Base-by-base conservation (phyloP, 768 basidiomycete species). In the Kwoniella heveanensis region DNA sequence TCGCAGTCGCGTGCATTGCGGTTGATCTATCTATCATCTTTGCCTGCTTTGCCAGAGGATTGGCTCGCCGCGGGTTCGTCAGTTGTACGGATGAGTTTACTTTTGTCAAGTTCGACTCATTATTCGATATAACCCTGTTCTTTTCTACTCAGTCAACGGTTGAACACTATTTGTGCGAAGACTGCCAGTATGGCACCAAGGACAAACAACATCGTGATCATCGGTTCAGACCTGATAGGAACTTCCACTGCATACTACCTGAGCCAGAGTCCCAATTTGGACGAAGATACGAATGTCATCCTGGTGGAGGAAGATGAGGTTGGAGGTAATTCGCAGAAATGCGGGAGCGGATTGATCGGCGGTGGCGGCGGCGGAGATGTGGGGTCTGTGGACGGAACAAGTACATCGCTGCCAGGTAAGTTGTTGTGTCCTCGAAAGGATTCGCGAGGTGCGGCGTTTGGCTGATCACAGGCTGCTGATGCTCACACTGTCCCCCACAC, bases 191-290 rank as follows among this genome's bases (percentile, higher is more conserved):
- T 44, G 39, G 4, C 39, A 4, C 17, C 6, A 3, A 44, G 10
- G 4, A 44, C 39, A 3, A 44, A 44, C 4, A 44, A 49, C 22
- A 86, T 92, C 53, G 85, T 90, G 24, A 85, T 92, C 60, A 83
- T 92, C 65, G 90, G 91, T 24, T 90, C 86, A 25, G 91, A 91
- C 0, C 90, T 92, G 69, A 88, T 92, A 39, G 91, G 91, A 10
- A 87, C 87, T 61, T 88, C 88, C 1, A 88, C 87, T 0, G 90
- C 90, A 12, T 91, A 89, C 81, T 91, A 89, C 77, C 83, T 91
- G 55, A 81, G 87, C 13, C 66, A 67, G 49, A 67, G 76, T 15
- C 47, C 63, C 17, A 63, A 58, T 24, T 59, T 62, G 24, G 64
- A 78, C 1, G 59, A 62, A 12, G 66, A 58, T 10, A 50, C 67